Conservation (phyloP, 495 filamentous ascomycete genomes). For the Lophium mytilinum region DNA sequence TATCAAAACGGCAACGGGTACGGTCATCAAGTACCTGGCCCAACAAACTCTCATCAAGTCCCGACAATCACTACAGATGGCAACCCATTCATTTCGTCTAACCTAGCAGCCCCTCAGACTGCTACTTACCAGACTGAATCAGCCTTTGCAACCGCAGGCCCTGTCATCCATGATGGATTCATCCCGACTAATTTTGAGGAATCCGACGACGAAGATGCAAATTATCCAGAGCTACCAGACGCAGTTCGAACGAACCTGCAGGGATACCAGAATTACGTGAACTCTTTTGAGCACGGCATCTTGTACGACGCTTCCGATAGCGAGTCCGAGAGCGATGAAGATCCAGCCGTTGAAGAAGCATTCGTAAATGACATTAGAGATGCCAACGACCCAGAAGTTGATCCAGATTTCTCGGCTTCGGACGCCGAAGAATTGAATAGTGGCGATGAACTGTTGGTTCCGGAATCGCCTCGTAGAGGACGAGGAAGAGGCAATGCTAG, state of each 20-base stretch:
- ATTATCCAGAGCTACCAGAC: neutral
- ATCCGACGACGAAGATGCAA: conserved; percentile 6
- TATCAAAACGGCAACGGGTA: too few species aligned
- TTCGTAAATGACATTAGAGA: conserved; percentile 3
- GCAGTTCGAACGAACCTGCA: neutral
- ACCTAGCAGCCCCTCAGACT: neutral
- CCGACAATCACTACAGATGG: too few species aligned
- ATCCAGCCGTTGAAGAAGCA: conserved; percentile 9
- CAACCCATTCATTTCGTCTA: neutral
- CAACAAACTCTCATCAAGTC: too few species aligned
- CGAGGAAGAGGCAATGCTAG: neutral
- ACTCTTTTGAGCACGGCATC: neutral
- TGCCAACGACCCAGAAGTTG: conserved; percentile 3
- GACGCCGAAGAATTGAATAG: neutral
- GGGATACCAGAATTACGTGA: neutral
- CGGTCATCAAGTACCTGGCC: too few species aligned
- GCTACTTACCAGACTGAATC: neutral
- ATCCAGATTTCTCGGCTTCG: neutral
- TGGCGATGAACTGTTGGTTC: neutral
- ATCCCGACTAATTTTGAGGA: conserved; percentile 19
- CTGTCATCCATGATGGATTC: conserved; percentile 20
- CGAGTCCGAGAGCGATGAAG: conserved; percentile 3
- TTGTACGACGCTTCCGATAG: neutral
- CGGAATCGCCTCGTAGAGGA: neutral
- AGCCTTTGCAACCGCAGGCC: conserved; percentile 2